Evolutionary conservation across 129 eudicot species (phyloP), one percentile per base, ranked within the genome.

Genomic region (Chrysanthemum lavandulifolium): DNA sequence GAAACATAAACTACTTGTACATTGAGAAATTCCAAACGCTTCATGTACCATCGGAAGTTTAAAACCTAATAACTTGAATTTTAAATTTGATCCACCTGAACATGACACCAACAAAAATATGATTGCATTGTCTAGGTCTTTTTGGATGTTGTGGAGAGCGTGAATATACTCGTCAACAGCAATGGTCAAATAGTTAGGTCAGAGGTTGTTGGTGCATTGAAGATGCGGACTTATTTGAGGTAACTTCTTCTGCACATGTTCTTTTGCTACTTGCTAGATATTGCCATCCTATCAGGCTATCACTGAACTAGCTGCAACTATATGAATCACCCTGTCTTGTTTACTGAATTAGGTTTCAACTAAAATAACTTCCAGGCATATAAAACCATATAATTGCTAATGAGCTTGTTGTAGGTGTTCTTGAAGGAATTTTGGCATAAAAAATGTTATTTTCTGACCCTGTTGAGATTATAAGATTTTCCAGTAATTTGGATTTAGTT

Each of bases 81-180:
- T 31, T 31, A 31, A 31, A 31, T 31, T 4, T 31, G 36, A 31
- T 31, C 36, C 36, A 31, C 36, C 36, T 31, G 36, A 31, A 31
- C 36, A 31, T 31, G 36, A 31, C 36, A 31, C 36, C 36, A 0
- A 31, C 36, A 31, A 31, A 31, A 31, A 31, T 31, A 5, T 31
- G 52, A 14, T 19, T 72, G 75, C 50, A n/a, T 78, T 73, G 68
- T 10, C 60, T 50, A 95, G 97, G 99, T 95, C 5, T 95, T 95
- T 67, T 89, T 95, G 80, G 99, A 95, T 85, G 99, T 95, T 72
- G 97, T 95, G 70, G 99, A 95, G 82, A 95, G 99, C 82, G 99
- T 95, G 72, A 95, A 90, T 80, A 88, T 95, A 75, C 96, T 95
- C 40, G 99, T 95, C 68, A 95, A 90, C 78, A 90, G 94, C 78